Base-by-base conservation (phyloP, 306 rosid species). In the Fragaria nilgerrensis region DNA sequence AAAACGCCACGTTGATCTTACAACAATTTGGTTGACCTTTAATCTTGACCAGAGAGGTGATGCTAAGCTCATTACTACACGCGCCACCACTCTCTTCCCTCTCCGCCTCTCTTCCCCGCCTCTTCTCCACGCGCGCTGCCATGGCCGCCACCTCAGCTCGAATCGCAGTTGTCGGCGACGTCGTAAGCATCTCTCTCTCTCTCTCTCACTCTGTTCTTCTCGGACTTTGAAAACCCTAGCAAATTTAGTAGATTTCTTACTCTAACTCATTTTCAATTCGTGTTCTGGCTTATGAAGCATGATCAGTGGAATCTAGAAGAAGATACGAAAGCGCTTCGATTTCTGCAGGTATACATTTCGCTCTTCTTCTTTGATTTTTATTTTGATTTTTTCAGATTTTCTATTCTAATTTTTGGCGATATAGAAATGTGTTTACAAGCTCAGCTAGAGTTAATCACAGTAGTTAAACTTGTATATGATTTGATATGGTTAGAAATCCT, bases 101-200 rank as follows among this genome's bases (percentile, higher is more conserved):
- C 55, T 45, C 64, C 70, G 16, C 39, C 41, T 20, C 77, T 10
- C 48, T 86, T 53, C 62, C 72, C 72, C 71, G n/a, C 27, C 76
- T 0, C 73, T 61, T 15, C 25, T 23, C 73, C 66, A 76, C 62
- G 68, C 64, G 34, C 36, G 67, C 88, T 77, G 72, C 90, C 83
- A 94, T 92, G 97, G 90, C 93, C 65, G 55, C 87, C 36, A 23
- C 69, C 56, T 58, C 70, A 19, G 86, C 88, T 79, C 95, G 97
- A 53, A 88, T 92, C 22, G 97, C 86, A 36, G 77, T 94, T 74
- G 90, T 94, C 27, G 96, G 98, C 32, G 97, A 92, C 77, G 89
- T 92, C 74, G 97, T 95, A 81, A 84, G 80, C 49, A 78, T 84
- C 74, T 77, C 78, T 65, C 44, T 43, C 23, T 1, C 34, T 69